Evolutionary conservation across 208 protist species (phyloP).

Genomic region (Leishmania gerbilli): DNA sequence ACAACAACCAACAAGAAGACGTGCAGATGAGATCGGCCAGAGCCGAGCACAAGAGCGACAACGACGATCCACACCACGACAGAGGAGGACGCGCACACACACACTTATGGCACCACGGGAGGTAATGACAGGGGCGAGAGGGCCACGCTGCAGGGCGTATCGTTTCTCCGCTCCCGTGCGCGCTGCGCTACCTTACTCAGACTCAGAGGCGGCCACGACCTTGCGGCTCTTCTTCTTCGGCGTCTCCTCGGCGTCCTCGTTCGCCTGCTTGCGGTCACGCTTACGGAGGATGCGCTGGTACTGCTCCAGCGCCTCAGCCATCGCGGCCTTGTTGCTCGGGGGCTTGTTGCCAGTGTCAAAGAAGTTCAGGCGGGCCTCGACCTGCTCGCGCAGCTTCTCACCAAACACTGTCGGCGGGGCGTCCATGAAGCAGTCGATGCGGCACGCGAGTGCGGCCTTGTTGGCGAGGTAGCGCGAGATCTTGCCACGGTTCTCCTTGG

Average conservation of each 20-base stretch:
- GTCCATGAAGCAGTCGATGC: constrained; percentile 98
- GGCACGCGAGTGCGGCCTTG: constrained; percentile 97
- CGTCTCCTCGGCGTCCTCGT: constrained; percentile 19
- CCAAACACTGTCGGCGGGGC: constrained; percentile 93
- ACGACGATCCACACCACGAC: not conserved
- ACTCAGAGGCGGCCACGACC: constrained; percentile 57
- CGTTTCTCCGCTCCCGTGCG: not conserved
- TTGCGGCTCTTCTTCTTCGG: constrained; percentile 71
- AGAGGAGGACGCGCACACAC: not conserved
- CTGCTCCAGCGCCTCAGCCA: constrained; percentile 95
- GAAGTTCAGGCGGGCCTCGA: constrained; percentile 98
- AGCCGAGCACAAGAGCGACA: not conserved
- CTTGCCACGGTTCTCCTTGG: constrained; percentile 98
- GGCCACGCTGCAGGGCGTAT: not conserved
- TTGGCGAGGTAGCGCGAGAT: constrained; percentile 99
- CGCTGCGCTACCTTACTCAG: constrained; percentile 38
- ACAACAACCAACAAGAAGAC: not conserved
- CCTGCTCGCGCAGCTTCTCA: constrained; percentile 96
- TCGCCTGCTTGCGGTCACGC: constrained; percentile 48
- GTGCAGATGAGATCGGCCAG: not conserved
- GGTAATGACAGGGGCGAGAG: not conserved
- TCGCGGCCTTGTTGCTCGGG: constrained; percentile 95
- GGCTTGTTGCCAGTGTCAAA: constrained; percentile 97
- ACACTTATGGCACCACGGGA: too few species aligned
- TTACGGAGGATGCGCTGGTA: constrained; percentile 83